These are phyloP conservation scores for Ophiosphaerella narmari DNA, from an alignment of 2,329 filamentous ascomycete genomes.

Conservation along the genomic window DNA sequence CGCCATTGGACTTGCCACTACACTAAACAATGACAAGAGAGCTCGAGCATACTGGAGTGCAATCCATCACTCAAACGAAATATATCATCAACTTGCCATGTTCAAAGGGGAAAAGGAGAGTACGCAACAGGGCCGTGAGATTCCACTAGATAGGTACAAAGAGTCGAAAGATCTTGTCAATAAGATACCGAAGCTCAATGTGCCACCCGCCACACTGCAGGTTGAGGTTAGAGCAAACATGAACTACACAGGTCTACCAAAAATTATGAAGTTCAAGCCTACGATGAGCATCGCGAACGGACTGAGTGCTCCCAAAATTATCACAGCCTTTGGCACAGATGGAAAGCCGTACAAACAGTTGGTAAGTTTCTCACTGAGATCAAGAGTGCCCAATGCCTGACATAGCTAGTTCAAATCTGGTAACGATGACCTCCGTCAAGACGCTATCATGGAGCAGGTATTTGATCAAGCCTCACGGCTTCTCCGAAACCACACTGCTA, in stretches of 20 bases:
- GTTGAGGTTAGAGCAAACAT: constrained; percentile 73
- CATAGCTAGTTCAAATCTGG: constrained; percentile 77
- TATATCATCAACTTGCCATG: constrained; percentile 66
- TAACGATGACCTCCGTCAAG: constrained; percentile 93
- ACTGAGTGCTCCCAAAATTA: constrained; percentile 90
- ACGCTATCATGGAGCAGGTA: constrained; percentile 99
- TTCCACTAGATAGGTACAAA: constrained; percentile 65
- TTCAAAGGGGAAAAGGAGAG: constrained; percentile 67
- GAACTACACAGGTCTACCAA: constrained; percentile 77
- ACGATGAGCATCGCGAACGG: constrained; percentile 86
- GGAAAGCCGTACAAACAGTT: constrained; percentile 85
- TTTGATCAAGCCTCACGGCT: constrained; percentile 94
- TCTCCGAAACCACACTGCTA: constrained; percentile 81
- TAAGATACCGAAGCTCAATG: constrained; percentile 65
- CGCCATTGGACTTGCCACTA: constrained; percentile 69
- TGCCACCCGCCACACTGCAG: constrained; percentile 89
- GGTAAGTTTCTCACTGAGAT: constrained; percentile 49
- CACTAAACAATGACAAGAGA: constrained; percentile 59
- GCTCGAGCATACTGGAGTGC: constrained; percentile 67
- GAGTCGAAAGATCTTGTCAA: constrained; percentile 67
- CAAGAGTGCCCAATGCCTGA: constrained; percentile 5
- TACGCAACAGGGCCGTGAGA: constrained; percentile 66
- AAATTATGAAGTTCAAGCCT: constrained; percentile 72
- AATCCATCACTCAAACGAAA: constrained; percentile 74
- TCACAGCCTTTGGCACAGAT: constrained; percentile 78